Conservation (phyloP, 306 rosid species). For the Cucumis melo region DNA sequence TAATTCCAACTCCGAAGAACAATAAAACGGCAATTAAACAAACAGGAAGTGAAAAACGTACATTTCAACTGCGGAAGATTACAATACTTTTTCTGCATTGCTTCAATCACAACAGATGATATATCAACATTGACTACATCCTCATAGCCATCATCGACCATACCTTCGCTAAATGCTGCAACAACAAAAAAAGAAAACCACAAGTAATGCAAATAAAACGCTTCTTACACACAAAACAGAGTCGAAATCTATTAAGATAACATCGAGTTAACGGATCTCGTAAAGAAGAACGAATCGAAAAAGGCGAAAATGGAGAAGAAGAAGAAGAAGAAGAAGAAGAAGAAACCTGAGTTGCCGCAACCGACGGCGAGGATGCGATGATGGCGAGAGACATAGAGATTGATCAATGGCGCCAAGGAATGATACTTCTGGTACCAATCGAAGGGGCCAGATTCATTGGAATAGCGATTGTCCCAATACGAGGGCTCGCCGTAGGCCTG, state of each 20-base stretch:
- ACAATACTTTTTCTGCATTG: conserved; percentile 49
- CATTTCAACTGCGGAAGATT: conserved; percentile 47
- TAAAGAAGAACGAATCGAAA: not conserved
- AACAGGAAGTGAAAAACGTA: conserved; percentile 11
- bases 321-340: not conserved
- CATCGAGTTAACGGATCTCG: not conserved
- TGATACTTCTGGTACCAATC: conserved; percentile 88
- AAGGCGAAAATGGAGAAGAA: not conserved
- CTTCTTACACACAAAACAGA: not conserved
- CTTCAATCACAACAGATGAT: conserved; percentile 59
- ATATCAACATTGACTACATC: conserved; percentile 69
- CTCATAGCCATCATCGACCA: conserved; percentile 65
- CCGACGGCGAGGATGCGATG: conserved; percentile 53
- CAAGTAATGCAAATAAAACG: not conserved
- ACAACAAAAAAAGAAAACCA: not conserved
- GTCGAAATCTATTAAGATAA: not conserved
- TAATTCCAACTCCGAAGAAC: not conserved
- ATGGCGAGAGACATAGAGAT: conserved; percentile 38
- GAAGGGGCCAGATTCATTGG: conserved; percentile 51
- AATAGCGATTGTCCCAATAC: conserved; percentile 83
- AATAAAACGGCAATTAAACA: not conserved
- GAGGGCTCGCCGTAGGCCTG: conserved; percentile 79
- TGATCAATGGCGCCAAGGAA: conserved; percentile 54
- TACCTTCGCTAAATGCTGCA: conserved; percentile 60
- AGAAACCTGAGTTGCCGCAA: conserved; percentile 64